Evolutionary conservation across 768 basidiomycete species (phyloP), one percentile per base, ranked within the genome.

Genomic region (Cyathus striatus): DNA sequence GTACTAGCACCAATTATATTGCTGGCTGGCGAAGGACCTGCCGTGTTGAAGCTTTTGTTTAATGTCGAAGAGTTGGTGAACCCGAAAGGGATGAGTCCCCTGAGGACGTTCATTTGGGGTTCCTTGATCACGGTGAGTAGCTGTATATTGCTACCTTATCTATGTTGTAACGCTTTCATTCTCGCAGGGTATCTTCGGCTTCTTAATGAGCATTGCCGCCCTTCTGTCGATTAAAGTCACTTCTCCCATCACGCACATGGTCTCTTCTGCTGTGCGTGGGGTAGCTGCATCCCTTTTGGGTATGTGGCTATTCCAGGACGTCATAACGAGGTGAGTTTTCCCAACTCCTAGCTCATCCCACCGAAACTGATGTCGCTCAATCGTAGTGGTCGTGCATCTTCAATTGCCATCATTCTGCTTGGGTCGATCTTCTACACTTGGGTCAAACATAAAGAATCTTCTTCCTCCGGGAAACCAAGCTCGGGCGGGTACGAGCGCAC

Each of bases 241-340:
- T 6, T 95, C 92, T 1, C 94, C 94, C 12, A 92, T 97, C 59
- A 94, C 94, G 2, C 94, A 98, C 62, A 98, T 97, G 94, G 70
- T 96, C 21, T 94, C 91, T 3, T 92, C 92, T 9, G 94, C 95
- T 16, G 90, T 95, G 3, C 86, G 94, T 42, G 93, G 95, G 14
- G 94, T 97, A 21, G 82, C 91, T 1, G 90, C 86, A n/a, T 90
- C 91, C 4, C 58, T 94, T 35, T 70, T 96, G 12, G 90, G 83
- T 18, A 72, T 86, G 60, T 86, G 76, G 79, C 49, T 90, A 16
- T 96, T 96, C 65, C 58, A 68, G 21, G 94, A 98, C 38, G 58
- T 89, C 45, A 79, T 97, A 50, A 86, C 88, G 3, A 71, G 65
- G 90, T 86, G 60, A 58, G 85, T 74, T 4, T 34, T 30, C 35